Percentiles rank a stretch among this genome's conserved stretches.
phyloP scores from a whole-genome alignment of 2,329 filamentous ascomycete species.

The Fonsecaea erecta region DNA sequence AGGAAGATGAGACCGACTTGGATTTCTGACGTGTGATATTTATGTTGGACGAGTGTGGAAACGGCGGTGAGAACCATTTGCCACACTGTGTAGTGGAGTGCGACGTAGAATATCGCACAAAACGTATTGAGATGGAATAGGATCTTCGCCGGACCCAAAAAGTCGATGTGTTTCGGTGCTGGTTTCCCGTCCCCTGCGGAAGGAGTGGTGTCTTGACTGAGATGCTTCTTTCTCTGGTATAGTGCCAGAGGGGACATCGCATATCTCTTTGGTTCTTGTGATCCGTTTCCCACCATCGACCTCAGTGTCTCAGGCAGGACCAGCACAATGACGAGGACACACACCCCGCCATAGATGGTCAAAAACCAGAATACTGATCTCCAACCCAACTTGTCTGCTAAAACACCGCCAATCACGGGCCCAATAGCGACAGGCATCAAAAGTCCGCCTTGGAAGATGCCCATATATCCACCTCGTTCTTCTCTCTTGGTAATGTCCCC shows the following conservation, averaged over 20 bases:
- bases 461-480: conserved; percentile 54
- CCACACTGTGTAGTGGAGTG: conserved; percentile 59
- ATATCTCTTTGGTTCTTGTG: conserved; percentile 6
- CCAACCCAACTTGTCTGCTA: conserved; percentile 49
- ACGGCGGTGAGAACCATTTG: conserved; percentile 62
- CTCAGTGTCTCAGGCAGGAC: conserved; percentile 50
- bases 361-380: conserved; percentile 53
- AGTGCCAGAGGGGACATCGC: conserved; percentile 15
- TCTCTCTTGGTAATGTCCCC: conserved; percentile 49
- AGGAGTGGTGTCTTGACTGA: neutral
- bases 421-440: conserved; percentile 53
- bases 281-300: conserved; percentile 45
- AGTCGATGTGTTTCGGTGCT: conserved; percentile 47
- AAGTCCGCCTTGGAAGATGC: conserved; percentile 49
- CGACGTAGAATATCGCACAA: conserved; percentile 54
- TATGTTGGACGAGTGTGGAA: conserved; percentile 54
- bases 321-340: conserved; percentile 42
- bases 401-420: conserved; percentile 50
- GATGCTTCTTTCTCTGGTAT: conserved; percentile 19
- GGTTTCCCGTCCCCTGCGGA: neutral
- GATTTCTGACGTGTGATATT: conserved; percentile 51
- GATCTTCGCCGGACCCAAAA: conserved; percentile 55
- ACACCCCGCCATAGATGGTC: conserved; percentile 44
- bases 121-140: conserved; percentile 52
- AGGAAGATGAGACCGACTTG: conserved; percentile 60